Evolutionary conservation across 148 eudicot species (phyloP).

Genomic region (Amaranthus cruentus): DNA sequence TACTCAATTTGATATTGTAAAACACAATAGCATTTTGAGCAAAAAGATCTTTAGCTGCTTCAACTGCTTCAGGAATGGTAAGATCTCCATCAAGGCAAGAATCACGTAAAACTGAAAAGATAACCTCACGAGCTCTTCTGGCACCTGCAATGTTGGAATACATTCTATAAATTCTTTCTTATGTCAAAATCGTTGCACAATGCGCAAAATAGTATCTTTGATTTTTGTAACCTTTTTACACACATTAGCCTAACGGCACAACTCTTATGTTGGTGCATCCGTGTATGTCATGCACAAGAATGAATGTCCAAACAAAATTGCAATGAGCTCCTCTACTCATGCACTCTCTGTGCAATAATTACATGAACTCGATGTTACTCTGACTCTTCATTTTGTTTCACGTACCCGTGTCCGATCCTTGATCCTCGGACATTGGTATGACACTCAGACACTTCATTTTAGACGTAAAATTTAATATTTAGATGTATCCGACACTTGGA

Average conservation of each 20-base stretch:
- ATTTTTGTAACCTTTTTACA: background rate
- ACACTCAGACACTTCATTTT: no score
- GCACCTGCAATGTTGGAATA: slow-evolving; percentile 51
- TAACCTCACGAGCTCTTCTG: slow-evolving; percentile 80
- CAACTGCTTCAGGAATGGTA: slow-evolving; percentile 72
- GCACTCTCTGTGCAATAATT: background rate
- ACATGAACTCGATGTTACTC: no score
- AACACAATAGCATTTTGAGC: slow-evolving; percentile 64
- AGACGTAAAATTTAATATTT: no score
- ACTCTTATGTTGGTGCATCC: background rate
- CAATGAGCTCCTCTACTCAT: background rate
- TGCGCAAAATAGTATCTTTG: background rate
- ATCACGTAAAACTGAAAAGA: slow-evolving; percentile 78
- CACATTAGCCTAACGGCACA: background rate
- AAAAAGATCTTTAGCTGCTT: slow-evolving; percentile 82
- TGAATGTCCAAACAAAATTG: background rate
- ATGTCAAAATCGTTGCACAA: background rate
- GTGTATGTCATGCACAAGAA: background rate
- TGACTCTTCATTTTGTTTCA: no score
- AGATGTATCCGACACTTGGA: no score
- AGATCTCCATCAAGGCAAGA: slow-evolving; percentile 82
- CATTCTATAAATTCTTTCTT: background rate
- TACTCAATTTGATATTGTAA: slow-evolving; percentile 46
- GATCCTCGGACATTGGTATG: no score
- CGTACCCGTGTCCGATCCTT: no score